These are phyloP conservation scores for Fusarium transvaalense DNA, from an alignment of 2,329 filamentous ascomycete species.

Conservation along the genomic window DNA sequence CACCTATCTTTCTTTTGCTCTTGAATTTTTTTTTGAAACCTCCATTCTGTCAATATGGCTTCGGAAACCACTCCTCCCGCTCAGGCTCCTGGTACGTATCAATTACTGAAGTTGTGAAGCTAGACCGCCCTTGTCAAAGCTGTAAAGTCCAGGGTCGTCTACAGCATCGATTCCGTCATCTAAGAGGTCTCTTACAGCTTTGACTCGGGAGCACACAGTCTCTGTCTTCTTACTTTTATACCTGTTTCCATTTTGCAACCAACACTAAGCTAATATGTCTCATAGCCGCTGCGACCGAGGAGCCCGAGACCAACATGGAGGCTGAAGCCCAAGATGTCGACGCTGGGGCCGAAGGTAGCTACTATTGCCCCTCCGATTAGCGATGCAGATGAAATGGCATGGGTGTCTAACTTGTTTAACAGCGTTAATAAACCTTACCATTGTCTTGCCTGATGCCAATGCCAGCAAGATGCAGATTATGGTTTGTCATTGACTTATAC, in stretches of 20 bases:
- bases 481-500: conserved; percentile 64
- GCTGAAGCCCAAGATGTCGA: conserved; percentile 48
- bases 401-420: conserved; percentile 35
- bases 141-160: conserved; percentile 33
- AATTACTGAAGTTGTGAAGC: conserved; percentile 22
- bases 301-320: conserved; percentile 45
- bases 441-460: conserved; percentile 81
- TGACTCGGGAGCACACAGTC: background rate
- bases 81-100: conserved; percentile 47
- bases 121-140: conserved; percentile 40
- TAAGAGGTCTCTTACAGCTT: conserved; percentile 19
- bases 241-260: background rate
- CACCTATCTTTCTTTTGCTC: conserved; percentile 32
- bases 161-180: conserved; percentile 18
- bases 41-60: conserved; percentile 50
- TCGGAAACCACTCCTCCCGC: conserved; percentile 49
- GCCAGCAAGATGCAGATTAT: conserved; percentile 86
- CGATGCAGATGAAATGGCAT: conserved; percentile 13
- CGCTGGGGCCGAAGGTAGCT: conserved; percentile 53
- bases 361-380: conserved; percentile 9
- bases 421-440: conserved; percentile 73
- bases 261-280: conserved; percentile 21
- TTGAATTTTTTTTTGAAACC: conserved; percentile 32
- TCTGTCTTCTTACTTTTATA: background rate
- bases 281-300: conserved; percentile 42